Conservation (phyloP, 2,329 filamentous ascomycete genomes). For the Fonsecaea pedrosoi region DNA sequence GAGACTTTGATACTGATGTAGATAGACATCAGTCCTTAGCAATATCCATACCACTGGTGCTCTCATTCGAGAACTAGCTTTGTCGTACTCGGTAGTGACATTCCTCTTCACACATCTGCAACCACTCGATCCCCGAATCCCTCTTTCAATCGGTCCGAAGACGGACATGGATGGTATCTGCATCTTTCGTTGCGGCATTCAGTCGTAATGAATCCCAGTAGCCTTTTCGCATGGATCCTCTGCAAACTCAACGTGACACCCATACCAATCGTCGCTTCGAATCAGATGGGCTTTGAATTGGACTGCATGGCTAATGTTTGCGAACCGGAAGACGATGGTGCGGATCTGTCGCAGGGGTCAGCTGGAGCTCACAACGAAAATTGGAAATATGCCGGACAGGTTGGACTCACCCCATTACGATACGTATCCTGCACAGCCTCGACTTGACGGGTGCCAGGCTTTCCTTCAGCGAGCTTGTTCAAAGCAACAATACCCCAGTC, state of each 20-base stretch:
- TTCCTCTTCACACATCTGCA: not conserved
- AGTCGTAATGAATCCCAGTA: slow-evolving; percentile 22
- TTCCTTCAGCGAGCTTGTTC: slow-evolving; percentile 48
- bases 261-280: slow-evolving; percentile 54
- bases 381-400: not conserved
- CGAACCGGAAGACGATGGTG: slow-evolving; percentile 57
- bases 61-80: not conserved
- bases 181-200: not conserved
- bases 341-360: slow-evolving; percentile 44
- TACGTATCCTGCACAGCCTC: slow-evolving; percentile 54
- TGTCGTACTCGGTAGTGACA: not conserved
- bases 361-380: not conserved
- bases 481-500: slow-evolving; percentile 49
- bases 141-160: not conserved
- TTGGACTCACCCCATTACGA: slow-evolving; percentile 51
- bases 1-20: not conserved
- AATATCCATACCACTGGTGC: not conserved
- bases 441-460: slow-evolving; percentile 48
- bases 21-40: not conserved
- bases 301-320: slow-evolving; percentile 54
- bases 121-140: not conserved
- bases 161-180: not conserved
- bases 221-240: slow-evolving; percentile 48
- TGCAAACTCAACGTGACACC: slow-evolving; percentile 52
- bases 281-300: slow-evolving; percentile 52